phyloP scores from a whole-genome alignment of 1,139 yeast genomes.

The Lodderomyces orthopsilosis region DNA sequence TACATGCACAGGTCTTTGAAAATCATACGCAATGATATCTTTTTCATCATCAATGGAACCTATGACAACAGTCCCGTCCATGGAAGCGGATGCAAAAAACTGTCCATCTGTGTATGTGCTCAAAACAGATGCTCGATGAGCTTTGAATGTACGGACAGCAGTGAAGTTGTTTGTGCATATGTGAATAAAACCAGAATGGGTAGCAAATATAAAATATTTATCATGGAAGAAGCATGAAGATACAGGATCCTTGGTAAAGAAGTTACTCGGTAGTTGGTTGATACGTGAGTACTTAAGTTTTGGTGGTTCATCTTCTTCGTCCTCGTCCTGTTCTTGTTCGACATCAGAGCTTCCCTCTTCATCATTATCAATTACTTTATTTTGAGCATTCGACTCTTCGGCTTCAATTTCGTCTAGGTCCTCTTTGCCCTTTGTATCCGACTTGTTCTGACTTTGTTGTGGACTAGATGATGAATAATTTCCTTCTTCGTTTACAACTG shows the following conservation, averaged over 20 bases:
- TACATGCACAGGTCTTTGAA: constrained; percentile 84
- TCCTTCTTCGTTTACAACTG: no score
- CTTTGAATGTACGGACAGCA: constrained; percentile 67
- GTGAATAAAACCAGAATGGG: constrained; percentile 84
- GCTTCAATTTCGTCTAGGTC: neutral
- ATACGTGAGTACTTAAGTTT: constrained; percentile 69
- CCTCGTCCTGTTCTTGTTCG: constrained; percentile 19
- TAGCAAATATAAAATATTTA: constrained; percentile 69
- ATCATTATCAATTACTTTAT: neutral
- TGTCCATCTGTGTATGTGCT: constrained; percentile 70
- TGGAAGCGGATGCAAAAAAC: constrained; percentile 80
- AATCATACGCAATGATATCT: constrained; percentile 74
- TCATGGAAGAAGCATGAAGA: constrained; percentile 66
- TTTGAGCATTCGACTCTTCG: neutral
- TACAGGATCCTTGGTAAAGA: constrained; percentile 73
- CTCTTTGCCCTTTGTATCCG: neutral
- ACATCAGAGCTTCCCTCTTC: neutral
- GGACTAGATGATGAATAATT: no score
- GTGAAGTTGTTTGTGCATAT: constrained; percentile 58
- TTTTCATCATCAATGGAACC: constrained; percentile 64
- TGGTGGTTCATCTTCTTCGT: constrained; percentile 64
- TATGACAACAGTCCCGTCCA: constrained; percentile 89
- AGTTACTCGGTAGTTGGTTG: constrained; percentile 58
- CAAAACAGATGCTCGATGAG: constrained; percentile 82
- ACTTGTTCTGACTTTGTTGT: no score